Evolutionary conservation across 2,329 filamentous ascomycete species (phyloP), one percentile per base, ranked within the genome.

Genomic region (Tolypocladium nubicola): DNA sequence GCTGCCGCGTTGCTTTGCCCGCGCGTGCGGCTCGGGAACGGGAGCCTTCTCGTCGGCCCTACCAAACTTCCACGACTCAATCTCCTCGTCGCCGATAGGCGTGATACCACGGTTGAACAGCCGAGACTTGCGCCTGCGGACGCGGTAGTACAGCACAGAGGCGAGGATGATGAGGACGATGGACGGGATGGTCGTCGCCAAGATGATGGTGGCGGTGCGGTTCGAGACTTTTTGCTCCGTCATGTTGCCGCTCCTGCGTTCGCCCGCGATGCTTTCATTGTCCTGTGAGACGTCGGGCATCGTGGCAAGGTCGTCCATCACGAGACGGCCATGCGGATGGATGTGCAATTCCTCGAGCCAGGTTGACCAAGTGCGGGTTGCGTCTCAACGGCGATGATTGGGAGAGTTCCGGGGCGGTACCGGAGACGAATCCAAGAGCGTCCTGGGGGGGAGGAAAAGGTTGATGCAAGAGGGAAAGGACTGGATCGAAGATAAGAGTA

Each of bases 51-150:
- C 66, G 45, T 66, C 62, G 53, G 54, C 54, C 55, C 61, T 67
- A 56, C 70, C 72, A 35, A 71, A 70, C 64, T 81, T 84, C 84
- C 84, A 86, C 4, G 81, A 83, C 62, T 81, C 81, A 58, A 86
- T 86, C 66, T 86, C 84, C 59, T 85, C 82, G 63, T 86, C 84
- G 60, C 80, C 77, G 59, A 86, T 84, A 14, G 84, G 83, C 0
- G 82, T 81, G 50, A 81, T 80, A 53, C 80, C 81, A 54, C 83
- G 73, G 54, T 75, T 74, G 61, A 81, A 75, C 57, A 84, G 73
- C 4, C 71, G 73, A 33, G 68, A 64, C 52, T 67, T 73, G 47
- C 73, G 74, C 47, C 74, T 70, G 45, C 68, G 71, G 19, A 73
- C 68, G 54, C 73, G 69, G 59, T 71, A 76, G 40, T 74, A 63